A percentile compares a stretch with the other conserved stretches of the same genome.
These are phyloP conservation scores for Myrica gale DNA, from an alignment of 306 rosid genomes.

Conservation along the genomic window DNA sequence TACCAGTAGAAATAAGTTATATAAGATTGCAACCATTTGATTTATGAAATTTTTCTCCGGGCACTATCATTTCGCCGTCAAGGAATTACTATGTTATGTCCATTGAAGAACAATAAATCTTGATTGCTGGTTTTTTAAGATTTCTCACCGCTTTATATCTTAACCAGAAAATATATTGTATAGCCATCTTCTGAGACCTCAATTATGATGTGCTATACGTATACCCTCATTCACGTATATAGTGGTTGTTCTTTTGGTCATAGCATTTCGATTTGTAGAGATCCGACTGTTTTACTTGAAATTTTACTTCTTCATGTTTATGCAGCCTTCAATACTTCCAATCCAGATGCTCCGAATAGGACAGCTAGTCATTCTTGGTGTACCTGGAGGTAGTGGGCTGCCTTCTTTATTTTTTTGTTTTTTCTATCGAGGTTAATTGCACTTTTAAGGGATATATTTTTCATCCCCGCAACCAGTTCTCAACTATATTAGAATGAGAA, in stretches of 20 bases:
- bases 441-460: not conserved
- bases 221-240: no score
- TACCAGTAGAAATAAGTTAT: not conserved
- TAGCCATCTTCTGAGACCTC: not conserved
- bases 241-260: no score
- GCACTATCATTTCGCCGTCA: no score
- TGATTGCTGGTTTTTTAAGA: not conserved
- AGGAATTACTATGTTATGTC: no score
- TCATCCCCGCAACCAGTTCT: not conserved
- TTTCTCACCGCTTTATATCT: not conserved
- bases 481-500: not conserved
- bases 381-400: slow-evolving; percentile 80
- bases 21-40: not conserved
- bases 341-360: slow-evolving; percentile 81
- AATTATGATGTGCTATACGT: no score
- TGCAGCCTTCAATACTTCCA: slow-evolving; percentile 97
- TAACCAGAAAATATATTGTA: not conserved
- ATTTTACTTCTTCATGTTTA: slow-evolving; percentile 9
- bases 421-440: slow-evolving; percentile 2
- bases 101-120: not conserved
- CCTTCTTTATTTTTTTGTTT: not conserved
- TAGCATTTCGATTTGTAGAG: not conserved
- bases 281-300: slow-evolving; percentile 5
- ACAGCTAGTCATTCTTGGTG: slow-evolving; percentile 71
- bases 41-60: not conserved